phyloP scores from a whole-genome alignment of 148 eudicot genomes.

The Rhododendron ovatum region DNA sequence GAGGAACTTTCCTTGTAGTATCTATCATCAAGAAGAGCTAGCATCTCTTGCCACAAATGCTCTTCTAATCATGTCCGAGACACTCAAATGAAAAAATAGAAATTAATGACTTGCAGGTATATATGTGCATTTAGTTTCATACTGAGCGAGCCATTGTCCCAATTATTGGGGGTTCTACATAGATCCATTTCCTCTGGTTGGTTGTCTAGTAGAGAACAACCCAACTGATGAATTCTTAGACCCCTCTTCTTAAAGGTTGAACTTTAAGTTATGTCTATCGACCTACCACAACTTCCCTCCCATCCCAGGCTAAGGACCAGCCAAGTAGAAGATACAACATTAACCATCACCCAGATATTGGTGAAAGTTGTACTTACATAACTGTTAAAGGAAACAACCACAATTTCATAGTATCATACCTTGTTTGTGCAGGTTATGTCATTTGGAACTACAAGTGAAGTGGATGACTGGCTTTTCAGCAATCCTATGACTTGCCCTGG shows the following conservation, averaged over 20 bases:
- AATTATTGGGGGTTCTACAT: background rate
- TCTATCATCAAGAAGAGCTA: background rate
- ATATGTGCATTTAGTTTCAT: background rate
- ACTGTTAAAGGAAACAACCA: background rate
- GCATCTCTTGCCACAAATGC: background rate
- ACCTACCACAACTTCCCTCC: background rate
- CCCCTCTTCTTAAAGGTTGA: background rate
- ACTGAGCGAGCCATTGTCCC: background rate
- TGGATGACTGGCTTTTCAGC: slow-evolving; percentile 77
- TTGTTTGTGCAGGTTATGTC: slow-evolving; percentile 49
- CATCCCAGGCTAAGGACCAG: background rate
- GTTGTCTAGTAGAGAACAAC: background rate
- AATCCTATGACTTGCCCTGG: slow-evolving; percentile 81
- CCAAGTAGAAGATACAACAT: background rate
- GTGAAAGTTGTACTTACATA: background rate
- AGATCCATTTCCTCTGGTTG: background rate
- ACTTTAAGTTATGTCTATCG: background rate
- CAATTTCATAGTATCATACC: background rate
- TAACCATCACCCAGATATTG: background rate
- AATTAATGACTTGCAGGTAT: background rate
- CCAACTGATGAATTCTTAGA: background rate
- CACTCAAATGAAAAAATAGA: background rate
- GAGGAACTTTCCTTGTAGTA: background rate
- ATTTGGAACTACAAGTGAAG: slow-evolving; percentile 50
- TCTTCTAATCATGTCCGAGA: background rate